phyloP scores from a whole-genome alignment of 208 protist species.

The Naegleria lovaniensis region DNA sequence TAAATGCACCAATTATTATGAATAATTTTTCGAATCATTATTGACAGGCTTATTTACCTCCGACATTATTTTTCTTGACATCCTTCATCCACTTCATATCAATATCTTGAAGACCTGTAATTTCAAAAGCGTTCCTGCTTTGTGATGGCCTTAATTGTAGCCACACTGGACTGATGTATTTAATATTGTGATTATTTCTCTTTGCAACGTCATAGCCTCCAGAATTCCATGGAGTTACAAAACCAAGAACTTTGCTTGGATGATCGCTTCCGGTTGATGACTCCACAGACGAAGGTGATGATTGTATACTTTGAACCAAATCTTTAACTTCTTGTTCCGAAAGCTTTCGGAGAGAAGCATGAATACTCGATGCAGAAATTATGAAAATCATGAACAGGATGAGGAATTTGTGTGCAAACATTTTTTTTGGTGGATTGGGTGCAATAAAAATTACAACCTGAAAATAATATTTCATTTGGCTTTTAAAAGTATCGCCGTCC shows the following conservation, averaged over 20 bases:
- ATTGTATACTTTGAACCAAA: background rate
- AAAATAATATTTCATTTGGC: too few species aligned
- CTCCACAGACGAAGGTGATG: too few species aligned
- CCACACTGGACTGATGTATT: background rate
- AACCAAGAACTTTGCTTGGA: background rate
- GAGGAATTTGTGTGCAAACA: background rate
- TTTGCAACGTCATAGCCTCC: background rate
- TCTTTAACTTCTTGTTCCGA: background rate
- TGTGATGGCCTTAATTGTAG: background rate
- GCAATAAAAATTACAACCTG: too few species aligned
- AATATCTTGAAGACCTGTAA: background rate
- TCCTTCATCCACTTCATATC: background rate
- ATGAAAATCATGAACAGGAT: background rate
- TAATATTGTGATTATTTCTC: background rate
- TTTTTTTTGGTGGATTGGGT: too few species aligned
- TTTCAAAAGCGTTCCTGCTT: background rate
- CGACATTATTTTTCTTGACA: background rate
- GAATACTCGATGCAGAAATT: background rate
- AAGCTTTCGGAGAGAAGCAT: background rate
- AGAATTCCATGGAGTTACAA: conserved; percentile 18
- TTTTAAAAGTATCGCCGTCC: background rate
- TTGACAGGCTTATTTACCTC: background rate
- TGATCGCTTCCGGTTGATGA: background rate
- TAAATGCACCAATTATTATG: too few species aligned
- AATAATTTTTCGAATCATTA: too few species aligned